Percentiles rank a stretch among this genome's conserved stretches.
Evolutionary conservation across 2,329 filamentous ascomycete genomes (phyloP).

Genomic region (Diaporthe velutina): DNA sequence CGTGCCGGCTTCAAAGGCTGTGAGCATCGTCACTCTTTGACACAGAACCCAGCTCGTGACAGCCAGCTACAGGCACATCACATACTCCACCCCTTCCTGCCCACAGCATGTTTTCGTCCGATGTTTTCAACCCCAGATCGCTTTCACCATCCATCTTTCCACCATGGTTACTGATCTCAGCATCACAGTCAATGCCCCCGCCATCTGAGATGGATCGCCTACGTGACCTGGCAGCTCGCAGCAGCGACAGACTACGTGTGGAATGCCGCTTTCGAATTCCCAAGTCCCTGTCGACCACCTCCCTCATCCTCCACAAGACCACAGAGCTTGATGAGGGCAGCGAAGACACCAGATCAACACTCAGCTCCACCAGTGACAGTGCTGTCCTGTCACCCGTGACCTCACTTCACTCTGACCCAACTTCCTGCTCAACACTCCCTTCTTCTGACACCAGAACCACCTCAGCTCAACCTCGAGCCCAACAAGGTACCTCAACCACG

Average conservation of each 20-base stretch:
- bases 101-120: neutral
- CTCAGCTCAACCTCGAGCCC: neutral
- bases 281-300: constrained; percentile 6
- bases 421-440: no score
- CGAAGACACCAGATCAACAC: neutral
- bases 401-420: neutral
- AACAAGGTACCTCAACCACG: neutral
- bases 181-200: neutral
- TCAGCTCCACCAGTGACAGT: neutral
- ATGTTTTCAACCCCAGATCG: neutral
- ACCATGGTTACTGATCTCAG: constrained; percentile 22
- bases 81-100: neutral
- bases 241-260: neutral
- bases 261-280: constrained; percentile 1
- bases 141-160: neutral
- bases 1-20: neutral
- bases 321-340: neutral
- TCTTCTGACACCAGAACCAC: neutral
- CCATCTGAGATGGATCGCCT: constrained; percentile 21
- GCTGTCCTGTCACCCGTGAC: neutral
- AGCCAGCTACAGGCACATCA: neutral
- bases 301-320: neutral
- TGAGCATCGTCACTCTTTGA: neutral
- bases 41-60: neutral
- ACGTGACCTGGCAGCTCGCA: constrained; percentile 16